Conservation (phyloP, 257 asterid species). For the Plantago elongata region DNA sequence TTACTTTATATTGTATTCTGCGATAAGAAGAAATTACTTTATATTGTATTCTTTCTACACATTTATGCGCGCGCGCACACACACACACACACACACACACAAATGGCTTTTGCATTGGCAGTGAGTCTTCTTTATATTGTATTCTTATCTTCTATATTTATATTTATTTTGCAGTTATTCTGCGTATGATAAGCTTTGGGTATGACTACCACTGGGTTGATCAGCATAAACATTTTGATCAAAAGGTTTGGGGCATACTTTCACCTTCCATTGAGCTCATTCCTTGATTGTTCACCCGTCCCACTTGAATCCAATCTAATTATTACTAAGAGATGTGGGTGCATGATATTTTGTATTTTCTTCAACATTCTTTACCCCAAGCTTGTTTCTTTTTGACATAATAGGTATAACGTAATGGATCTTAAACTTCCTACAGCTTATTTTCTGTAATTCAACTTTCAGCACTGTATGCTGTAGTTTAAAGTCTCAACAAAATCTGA, state of each 20-base stretch:
- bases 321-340: conserved; percentile 9
- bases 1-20: too few relatives aligned
- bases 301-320: not conserved
- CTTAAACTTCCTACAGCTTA: not conserved
- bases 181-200: conserved; percentile 98
- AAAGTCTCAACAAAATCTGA: conserved; percentile 8
- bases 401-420: conserved; percentile 1
- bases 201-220: conserved; percentile 88
- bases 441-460: conserved; percentile 3
- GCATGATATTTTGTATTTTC: conserved; percentile 10
- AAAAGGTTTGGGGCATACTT: conserved; percentile 45
- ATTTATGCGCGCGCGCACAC: not conserved
- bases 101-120: conserved; percentile 5
- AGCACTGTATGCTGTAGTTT: not conserved
- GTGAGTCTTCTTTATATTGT: conserved; percentile 1
- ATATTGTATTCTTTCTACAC: conserved; percentile 1
- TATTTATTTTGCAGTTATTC: conserved; percentile 55
- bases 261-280: conserved; percentile 14
- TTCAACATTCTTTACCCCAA: not conserved
- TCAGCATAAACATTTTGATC: conserved; percentile 48
- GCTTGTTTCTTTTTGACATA: conserved; percentile 1
- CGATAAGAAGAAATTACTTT: not conserved
- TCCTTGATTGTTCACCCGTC: not conserved
- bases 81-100: not conserved
- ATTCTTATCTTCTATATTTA: conserved; percentile 6